Evolutionary conservation across 2,329 filamentous ascomycete genomes (phyloP).

Genomic region (Penicillium brevicompactum): DNA sequence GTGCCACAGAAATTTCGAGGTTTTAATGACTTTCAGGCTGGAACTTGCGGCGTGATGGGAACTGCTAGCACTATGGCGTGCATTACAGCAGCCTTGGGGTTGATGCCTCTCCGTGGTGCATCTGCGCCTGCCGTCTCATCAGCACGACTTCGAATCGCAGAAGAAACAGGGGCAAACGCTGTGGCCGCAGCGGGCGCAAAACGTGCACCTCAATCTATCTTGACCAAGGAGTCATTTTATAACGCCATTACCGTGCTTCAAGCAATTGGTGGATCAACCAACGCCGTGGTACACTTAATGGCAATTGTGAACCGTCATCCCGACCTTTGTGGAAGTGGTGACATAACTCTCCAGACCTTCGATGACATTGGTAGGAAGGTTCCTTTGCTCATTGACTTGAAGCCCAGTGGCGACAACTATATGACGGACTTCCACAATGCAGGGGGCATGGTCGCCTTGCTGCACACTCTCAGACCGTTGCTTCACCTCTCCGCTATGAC

Average conservation of each 20-base stretch:
- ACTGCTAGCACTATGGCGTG: slow-evolving; percentile 61
- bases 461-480: slow-evolving; percentile 50
- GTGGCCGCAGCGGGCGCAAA: slow-evolving; percentile 44
- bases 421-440: slow-evolving; percentile 58
- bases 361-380: slow-evolving; percentile 51
- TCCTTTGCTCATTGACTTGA: slow-evolving; percentile 53
- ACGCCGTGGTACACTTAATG: slow-evolving; percentile 57
- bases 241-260: slow-evolving; percentile 57
- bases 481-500: slow-evolving; percentile 50
- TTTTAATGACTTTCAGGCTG: slow-evolving; percentile 31
- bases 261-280: slow-evolving; percentile 58
- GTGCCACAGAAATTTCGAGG: not conserved
- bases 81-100: slow-evolving; percentile 52
- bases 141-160: slow-evolving; percentile 53
- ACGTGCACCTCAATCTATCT: slow-evolving; percentile 47
- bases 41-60: slow-evolving; percentile 60
- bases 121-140: slow-evolving; percentile 57
- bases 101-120: slow-evolving; percentile 56
- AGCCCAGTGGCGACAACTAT: slow-evolving; percentile 56
- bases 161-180: slow-evolving; percentile 55
- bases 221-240: slow-evolving; percentile 51
- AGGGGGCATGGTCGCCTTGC: slow-evolving; percentile 52
- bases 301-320: slow-evolving; percentile 58
- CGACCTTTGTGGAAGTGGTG: slow-evolving; percentile 37
- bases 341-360: slow-evolving; percentile 49